Base-by-base conservation (phyloP, 2,329 filamentous ascomycete genomes). In the Diplocarpon rosae region DNA sequence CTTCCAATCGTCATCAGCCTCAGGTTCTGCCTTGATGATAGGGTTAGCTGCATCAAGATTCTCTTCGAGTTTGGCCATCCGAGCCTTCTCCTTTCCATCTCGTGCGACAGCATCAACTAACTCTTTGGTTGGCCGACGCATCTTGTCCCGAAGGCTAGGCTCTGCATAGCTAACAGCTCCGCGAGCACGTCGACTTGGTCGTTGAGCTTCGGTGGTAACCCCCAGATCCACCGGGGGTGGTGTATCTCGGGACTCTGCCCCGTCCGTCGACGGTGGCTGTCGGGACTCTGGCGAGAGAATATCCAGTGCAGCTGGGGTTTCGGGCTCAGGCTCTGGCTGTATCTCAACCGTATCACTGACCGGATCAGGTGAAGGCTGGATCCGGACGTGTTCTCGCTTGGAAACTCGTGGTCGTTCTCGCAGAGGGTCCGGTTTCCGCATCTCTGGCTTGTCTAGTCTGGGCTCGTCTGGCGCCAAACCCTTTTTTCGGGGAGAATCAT, bases 71-170 rank as follows among this genome's bases (percentile, higher is more conserved):
- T 56, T 59, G 12, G 28, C 42, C 28, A 47, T 71, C 16, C 44
- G 50, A 27, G 45, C 68, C 57, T 72, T 78, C 28, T 71, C 68
- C 56, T 72, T 78, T 28, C 71, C 73, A 53, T 82, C 75, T n/a
- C 75, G 78, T 10, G 73, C 65, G 12, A 90, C 84, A 1, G 84
- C 85, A 61, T 88, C 83, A 30, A 82, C 75, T 9, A 89, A 64
- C 52, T 85, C 78, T 59, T 85, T 85, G 1, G 81, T 84, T 16
- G 85, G 84, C 47, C 85, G 75, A 47, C 85, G 75, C 85, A 92
- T 89, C 66, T 92, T 92, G 59, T 81, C 83, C 50, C 83, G 74
- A 34, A 92, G 68, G 56, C 84, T 90, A 1, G 85, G 85, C 61
- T 90, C 84, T 10, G 84, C 83, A 61, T 92, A 92, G 66, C 83